Evolutionary conservation across 352 stramenopile species (phyloP).

Genomic region (Phytophthora nicotianae): DNA sequence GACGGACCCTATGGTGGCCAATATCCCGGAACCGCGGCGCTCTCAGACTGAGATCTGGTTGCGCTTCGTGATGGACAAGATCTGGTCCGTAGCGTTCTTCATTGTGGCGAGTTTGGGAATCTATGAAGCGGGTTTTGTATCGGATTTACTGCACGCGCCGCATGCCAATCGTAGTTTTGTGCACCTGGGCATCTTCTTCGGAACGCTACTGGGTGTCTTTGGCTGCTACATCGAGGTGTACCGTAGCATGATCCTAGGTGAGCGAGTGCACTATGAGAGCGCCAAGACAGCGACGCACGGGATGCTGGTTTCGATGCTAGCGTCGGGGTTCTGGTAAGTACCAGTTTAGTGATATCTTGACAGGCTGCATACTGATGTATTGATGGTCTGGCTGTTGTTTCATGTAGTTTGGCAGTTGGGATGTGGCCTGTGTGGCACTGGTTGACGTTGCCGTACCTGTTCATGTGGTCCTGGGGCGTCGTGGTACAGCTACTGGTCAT

Average conservation of each 20-base stretch:
- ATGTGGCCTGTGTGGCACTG: conserved; percentile 81
- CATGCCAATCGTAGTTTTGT: conserved; percentile 60
- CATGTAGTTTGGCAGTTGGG: conserved; percentile 61
- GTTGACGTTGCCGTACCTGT: conserved; percentile 76
- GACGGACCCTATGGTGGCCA: conserved; percentile 47
- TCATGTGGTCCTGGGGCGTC: conserved; percentile 86
- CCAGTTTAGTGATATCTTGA: neutral
- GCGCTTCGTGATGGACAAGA: conserved; percentile 50
- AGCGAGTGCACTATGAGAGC: conserved; percentile 66
- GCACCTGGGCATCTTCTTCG: conserved; percentile 55
- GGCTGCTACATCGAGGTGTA: conserved; percentile 80
- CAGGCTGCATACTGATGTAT: neutral
- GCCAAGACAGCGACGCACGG: conserved; percentile 69
- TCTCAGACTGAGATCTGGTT: conserved; percentile 43
- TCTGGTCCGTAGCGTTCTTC: conserved; percentile 68
- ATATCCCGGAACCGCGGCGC: conserved; percentile 11
- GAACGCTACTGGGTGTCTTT: conserved; percentile 60
- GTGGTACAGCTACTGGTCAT: conserved; percentile 73
- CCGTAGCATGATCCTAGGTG: conserved; percentile 54
- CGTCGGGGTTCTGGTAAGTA: conserved; percentile 58
- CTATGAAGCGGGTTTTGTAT: conserved; percentile 64
- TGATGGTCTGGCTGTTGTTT: conserved; percentile 1
- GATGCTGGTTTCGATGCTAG: conserved; percentile 65
- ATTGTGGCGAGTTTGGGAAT: conserved; percentile 53
- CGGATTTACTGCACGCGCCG: conserved; percentile 57